Evolutionary conservation across 305 asterid genomes (phyloP).

Genomic region (Fraxinus angustifolia): DNA sequence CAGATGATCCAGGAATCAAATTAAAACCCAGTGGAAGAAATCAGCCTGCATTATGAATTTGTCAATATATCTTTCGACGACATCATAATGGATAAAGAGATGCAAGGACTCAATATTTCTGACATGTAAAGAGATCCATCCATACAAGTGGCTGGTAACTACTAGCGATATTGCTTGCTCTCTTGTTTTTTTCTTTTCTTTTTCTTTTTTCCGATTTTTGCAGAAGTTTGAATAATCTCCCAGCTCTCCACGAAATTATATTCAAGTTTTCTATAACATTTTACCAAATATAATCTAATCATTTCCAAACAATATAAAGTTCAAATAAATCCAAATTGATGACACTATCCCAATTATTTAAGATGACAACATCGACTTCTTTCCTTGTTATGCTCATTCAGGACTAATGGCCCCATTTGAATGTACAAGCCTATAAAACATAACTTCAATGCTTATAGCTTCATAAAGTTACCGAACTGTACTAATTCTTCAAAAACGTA

Average conservation of each 20-base stretch:
- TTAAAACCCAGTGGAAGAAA: slow-evolving; percentile 26
- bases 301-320: neutral
- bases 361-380: neutral
- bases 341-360: neutral
- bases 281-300: neutral
- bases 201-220: neutral
- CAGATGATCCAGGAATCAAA: slow-evolving; percentile 31
- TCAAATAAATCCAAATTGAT: slow-evolving; percentile 4
- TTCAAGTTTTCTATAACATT: neutral
- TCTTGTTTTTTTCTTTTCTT: neutral
- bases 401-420: neutral
- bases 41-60: slow-evolving; percentile 38
- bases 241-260: neutral
- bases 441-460: neutral
- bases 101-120: neutral
- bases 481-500: neutral
- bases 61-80: slow-evolving; percentile 13
- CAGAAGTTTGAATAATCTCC: neutral
- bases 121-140: neutral
- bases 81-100: neutral
- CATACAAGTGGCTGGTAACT: neutral
- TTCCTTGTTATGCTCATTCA: neutral
- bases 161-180: neutral
- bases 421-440: neutral
- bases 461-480: neutral